A percentile compares a stretch with the other conserved stretches of the same genome.
phyloP scores from a whole-genome alignment of 1,284 basidiomycete genomes.

The Cryptococcus maquisensis region DNA sequence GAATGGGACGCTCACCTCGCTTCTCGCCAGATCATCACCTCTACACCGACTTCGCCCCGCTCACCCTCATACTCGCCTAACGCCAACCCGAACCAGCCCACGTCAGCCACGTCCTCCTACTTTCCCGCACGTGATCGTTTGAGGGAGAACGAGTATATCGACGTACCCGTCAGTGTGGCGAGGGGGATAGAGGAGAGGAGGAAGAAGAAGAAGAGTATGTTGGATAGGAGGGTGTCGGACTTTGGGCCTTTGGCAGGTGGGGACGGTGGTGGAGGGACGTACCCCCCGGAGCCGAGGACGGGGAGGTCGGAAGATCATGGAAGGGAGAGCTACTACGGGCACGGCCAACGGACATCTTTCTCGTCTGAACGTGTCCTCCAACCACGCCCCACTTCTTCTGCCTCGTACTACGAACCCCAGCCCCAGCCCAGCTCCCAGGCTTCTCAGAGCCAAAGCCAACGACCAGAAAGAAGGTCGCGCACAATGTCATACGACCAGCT shows the following conservation, averaged over 20 bases:
- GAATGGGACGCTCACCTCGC: slow-evolving; percentile 43
- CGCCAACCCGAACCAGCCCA: not conserved
- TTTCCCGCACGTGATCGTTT: not conserved
- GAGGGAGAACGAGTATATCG: not conserved
- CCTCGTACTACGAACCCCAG: not conserved
- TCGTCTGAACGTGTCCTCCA: not conserved
- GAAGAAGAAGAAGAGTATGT: slow-evolving; percentile 31
- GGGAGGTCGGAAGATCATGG: not conserved
- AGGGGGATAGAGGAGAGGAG: slow-evolving; percentile 18
- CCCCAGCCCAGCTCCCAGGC: too few species aligned
- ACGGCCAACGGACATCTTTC: not conserved
- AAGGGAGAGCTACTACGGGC: not conserved
- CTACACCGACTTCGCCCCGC: not conserved
- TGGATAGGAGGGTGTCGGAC: slow-evolving; percentile 29
- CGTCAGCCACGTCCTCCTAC: not conserved
- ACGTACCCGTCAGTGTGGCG: slow-evolving; percentile 14
- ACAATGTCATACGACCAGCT: slow-evolving; percentile 47
- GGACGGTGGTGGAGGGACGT: slow-evolving; percentile 5
- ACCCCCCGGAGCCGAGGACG: not conserved
- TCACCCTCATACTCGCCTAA: not conserved
- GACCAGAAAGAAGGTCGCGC: not conserved
- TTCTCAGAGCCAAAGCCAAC: not conserved
- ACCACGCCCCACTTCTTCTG: not conserved
- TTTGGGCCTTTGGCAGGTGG: slow-evolving; percentile 8
- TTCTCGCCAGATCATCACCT: slow-evolving; percentile 32